Conservation (phyloP, 2,329 filamentous ascomycete species). For the Celoporthe dispersa region DNA sequence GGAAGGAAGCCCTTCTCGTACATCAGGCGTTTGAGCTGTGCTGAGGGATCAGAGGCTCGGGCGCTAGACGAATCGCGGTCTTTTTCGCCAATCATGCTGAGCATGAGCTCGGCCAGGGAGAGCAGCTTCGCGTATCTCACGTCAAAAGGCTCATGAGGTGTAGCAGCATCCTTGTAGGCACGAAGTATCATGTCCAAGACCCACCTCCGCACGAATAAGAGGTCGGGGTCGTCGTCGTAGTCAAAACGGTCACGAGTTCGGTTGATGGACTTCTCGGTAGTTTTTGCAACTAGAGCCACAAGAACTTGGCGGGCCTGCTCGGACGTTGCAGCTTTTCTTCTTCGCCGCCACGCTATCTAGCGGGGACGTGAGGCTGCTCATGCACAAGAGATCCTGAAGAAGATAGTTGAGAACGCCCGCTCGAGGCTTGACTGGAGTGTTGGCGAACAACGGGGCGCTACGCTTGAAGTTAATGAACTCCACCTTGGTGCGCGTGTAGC, state of each 20-base stretch:
- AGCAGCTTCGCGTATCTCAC: constrained; percentile 86
- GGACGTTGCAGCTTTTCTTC: constrained; percentile 85
- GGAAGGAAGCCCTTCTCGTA: constrained; percentile 96
- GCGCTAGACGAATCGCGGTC: constrained; percentile 60
- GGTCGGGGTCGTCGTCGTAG: constrained; percentile 78
- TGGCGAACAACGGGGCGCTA: constrained; percentile 80
- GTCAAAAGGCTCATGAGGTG: constrained; percentile 79
- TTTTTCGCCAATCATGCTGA: constrained; percentile 84
- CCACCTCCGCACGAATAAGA: constrained; percentile 92
- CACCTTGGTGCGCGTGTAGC: constrained; percentile 93
- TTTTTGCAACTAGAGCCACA: constrained; percentile 85
- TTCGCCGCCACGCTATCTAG: constrained; percentile 77
- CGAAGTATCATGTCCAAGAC: constrained; percentile 92
- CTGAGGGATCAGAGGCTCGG: constrained; percentile 38
- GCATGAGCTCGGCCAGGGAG: constrained; percentile 87
- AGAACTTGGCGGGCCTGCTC: constrained; percentile 84
- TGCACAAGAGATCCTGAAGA: constrained; percentile 74
- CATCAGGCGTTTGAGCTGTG: constrained; percentile 89
- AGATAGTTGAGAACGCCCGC: constrained; percentile 94
- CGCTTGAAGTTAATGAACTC: constrained; percentile 99
- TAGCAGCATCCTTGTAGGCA: constrained; percentile 85
- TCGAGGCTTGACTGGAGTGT: constrained; percentile 91
- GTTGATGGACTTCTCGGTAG: constrained; percentile 72
- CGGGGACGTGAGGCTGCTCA: constrained; percentile 66
- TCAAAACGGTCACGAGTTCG: constrained; percentile 62